A percentile compares a stretch with the other conserved stretches of the same genome.
Evolutionary conservation across 257 asterid species (phyloP).

Genomic region (Solanum sitiens): DNA sequence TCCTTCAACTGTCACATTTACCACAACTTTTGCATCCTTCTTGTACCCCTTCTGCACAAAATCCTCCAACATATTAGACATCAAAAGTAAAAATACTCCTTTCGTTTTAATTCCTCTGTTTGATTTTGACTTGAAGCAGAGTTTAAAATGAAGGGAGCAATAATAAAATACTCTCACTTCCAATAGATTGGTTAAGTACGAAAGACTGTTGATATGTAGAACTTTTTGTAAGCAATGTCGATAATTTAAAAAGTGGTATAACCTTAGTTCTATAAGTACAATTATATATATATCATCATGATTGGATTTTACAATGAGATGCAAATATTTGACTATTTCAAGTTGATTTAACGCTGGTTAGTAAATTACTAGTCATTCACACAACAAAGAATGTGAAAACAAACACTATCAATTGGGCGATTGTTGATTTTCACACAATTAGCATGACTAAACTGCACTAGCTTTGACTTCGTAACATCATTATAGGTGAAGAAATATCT

Average conservation of each 20-base stretch:
- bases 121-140: neutral
- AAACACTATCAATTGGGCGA: neutral
- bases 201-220: neutral
- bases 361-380: neutral
- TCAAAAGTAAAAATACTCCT: neutral
- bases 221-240: neutral
- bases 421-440: neutral
- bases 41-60: constrained; percentile 21
- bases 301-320: neutral
- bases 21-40: constrained; percentile 63
- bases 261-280: neutral
- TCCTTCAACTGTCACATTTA: constrained; percentile 64
- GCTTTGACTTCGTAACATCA: neutral
- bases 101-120: neutral
- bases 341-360: neutral
- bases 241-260: neutral
- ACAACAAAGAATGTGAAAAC: neutral
- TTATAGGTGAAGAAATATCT: neutral
- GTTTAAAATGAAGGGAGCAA: neutral
- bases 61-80: neutral
- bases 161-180: neutral
- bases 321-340: neutral
- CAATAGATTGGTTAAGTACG: neutral
- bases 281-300: neutral
- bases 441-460: neutral